Evolutionary conservation across 352 stramenopile genomes (phyloP).

Genomic region (Pythium aphanidermatum): DNA sequence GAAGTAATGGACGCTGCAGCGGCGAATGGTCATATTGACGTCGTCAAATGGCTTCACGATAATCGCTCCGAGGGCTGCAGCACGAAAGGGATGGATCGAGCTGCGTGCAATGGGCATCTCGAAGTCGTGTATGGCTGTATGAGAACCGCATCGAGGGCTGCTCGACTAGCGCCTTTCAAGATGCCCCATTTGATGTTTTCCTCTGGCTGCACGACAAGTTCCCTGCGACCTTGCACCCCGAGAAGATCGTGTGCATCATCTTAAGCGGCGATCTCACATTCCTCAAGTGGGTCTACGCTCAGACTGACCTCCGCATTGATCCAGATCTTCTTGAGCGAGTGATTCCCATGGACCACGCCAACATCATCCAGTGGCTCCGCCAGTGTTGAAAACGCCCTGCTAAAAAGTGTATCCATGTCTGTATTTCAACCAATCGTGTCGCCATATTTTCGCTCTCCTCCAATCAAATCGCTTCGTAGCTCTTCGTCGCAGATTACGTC

Average conservation of each 20-base stretch:
- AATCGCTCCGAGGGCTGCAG: background rate
- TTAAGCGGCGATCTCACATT: constrained; percentile 8
- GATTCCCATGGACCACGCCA: constrained; percentile 10
- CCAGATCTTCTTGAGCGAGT: constrained; percentile 7
- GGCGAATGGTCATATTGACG: background rate
- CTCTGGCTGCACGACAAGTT: constrained; percentile 2
- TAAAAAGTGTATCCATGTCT: constrained; percentile 4
- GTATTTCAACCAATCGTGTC: constrained; percentile 7
- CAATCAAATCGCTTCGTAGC: background rate
- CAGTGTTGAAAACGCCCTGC: background rate
- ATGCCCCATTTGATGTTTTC: background rate
- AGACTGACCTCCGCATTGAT: constrained; percentile 3
- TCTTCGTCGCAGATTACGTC: constrained; percentile 15
- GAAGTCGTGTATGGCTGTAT: too few relatives aligned
- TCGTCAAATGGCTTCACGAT: constrained; percentile 10
- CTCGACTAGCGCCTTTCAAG: too few relatives aligned
- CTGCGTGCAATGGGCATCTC: constrained; percentile 1
- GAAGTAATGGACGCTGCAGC: constrained; percentile 8
- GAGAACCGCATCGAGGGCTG: too few relatives aligned
- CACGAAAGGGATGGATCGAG: constrained; percentile 1
- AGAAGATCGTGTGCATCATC: constrained; percentile 2
- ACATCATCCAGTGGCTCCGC: constrained; percentile 17
- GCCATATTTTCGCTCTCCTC: background rate
- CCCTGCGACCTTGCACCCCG: background rate
- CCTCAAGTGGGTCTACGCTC: constrained; percentile 9